Evolutionary conservation across 805 yeast species (phyloP), one percentile per base, ranked within the genome.

Genomic region (Metahyphopichia silvanorum): DNA sequence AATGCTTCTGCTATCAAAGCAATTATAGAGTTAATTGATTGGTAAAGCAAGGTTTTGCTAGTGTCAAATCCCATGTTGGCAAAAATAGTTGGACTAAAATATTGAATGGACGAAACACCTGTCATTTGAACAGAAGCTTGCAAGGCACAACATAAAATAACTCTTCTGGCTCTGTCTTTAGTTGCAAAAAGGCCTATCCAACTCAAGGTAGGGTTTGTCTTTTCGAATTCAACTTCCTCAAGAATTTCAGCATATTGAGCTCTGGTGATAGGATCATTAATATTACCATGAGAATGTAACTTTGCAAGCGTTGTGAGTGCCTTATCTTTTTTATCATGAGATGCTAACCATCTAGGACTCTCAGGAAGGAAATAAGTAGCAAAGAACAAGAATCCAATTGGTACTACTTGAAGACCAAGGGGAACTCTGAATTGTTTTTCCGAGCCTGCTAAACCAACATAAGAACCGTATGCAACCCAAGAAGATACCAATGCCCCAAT

Each of bases 401-500:
- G 67, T 28, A 62, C 58, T 15, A 62, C 42, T 43, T 62, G 69
- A 15, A 62, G 42, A 3, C 66, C 69, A 45, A 62, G 62, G 4
- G 69, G 69, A 33, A 62, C 59, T 22, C 57, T 44, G 67, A 67
- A 62, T 42, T 62, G 69, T 30, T 47, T 49, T 28, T 47, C 54
- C 1, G 42, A 32, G 7, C 22, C 27, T 3, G 48, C 43, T 14
- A 60, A 44, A 33, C 55, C 56, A 15, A 52, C 38, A 38, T 51
- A 55, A 25, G 58, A 55, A 6, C 59, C 66, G 37, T 55, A 60
- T 29, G 51, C 46, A 38, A 60, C 58, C 66, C 66, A 60, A 42
- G 60, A 60, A 1, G 66, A 67, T 6, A 60, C 62, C 44, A 61
- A 46, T 41, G 60, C 67, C 20, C 69, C 67, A 27, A 60, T 38